These are phyloP conservation scores for Smittium mucronatum DNA, from an alignment of 371 early-diverging fungal genomes.

Conservation along the genomic window DNA sequence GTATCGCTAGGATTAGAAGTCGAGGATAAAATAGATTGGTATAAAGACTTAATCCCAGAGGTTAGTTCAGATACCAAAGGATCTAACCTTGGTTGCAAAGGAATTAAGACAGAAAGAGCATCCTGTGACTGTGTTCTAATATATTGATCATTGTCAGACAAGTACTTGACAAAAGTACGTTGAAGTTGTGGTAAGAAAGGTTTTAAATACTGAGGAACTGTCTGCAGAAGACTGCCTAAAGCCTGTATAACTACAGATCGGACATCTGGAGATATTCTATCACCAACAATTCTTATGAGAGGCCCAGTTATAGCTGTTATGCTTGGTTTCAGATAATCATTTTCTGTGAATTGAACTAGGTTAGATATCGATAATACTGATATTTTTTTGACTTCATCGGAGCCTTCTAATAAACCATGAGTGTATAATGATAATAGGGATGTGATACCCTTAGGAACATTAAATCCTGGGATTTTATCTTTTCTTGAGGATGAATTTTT, in stretches of 20 bases:
- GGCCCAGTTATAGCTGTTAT: conserved; percentile 94
- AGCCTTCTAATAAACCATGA: conserved; percentile 86
- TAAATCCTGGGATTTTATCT: conserved; percentile 61
- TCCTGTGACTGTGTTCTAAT: conserved; percentile 66
- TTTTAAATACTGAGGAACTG: conserved; percentile 73
- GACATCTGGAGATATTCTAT: conserved; percentile 79
- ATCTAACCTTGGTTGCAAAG: conserved; percentile 72
- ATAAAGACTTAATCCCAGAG: conserved; percentile 45
- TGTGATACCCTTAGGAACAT: conserved; percentile 81
- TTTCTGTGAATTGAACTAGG: conserved; percentile 25
- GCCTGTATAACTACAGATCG: conserved; percentile 83
- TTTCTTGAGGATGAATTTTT: conserved; percentile 14
- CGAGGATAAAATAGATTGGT: not conserved
- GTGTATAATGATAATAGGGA: conserved; percentile 82
- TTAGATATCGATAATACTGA: conserved; percentile 62
- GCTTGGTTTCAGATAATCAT: conserved; percentile 70
- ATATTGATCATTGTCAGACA: conserved; percentile 56
- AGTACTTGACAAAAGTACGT: conserved; percentile 86
- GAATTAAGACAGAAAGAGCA: conserved; percentile 64
- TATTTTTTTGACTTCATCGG: conserved; percentile 70
- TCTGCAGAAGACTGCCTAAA: conserved; percentile 58
- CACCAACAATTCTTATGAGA: conserved; percentile 92
- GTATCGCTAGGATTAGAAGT: not conserved
- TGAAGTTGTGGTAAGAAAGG: conserved; percentile 97
- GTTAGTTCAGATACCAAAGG: conserved; percentile 72